These are phyloP conservation scores for Hibiscus tridactylites DNA, from an alignment of 345 rosid species.

Conservation along the genomic window DNA sequence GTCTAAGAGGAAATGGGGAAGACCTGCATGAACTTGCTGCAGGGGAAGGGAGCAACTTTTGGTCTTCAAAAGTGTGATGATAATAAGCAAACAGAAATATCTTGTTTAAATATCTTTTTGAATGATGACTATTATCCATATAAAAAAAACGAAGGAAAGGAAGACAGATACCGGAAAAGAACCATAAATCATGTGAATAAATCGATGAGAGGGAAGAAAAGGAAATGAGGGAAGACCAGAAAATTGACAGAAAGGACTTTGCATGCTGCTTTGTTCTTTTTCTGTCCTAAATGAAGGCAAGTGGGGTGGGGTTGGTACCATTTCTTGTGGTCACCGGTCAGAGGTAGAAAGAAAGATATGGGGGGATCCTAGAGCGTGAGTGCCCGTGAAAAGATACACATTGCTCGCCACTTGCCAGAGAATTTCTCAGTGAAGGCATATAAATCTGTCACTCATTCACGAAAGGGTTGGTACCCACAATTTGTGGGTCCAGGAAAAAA, in stretches of 20 bases:
- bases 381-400: constrained; percentile 21
- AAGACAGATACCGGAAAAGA: neutral
- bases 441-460: constrained; percentile 27
- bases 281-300: constrained; percentile 21
- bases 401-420: constrained; percentile 9
- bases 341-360: neutral
- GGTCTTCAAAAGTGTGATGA: neutral
- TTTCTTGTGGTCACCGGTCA: constrained; percentile 13
- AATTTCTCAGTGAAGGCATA: constrained; percentile 11
- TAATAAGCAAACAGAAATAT: neutral
- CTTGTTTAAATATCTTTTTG: constrained; percentile 2
- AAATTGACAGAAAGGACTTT: constrained; percentile 24
- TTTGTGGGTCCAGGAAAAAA: constrained; percentile 10
- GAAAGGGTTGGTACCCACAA: constrained; percentile 1
- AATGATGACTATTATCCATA: neutral
- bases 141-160: neutral
- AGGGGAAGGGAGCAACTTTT: neutral
- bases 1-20: neutral
- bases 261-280: constrained; percentile 17
- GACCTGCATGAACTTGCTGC: neutral
- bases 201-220: constrained; percentile 7
- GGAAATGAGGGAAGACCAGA: constrained; percentile 12
- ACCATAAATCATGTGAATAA: constrained; percentile 13
- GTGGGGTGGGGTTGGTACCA: constrained; percentile 17
- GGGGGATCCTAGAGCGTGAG: constrained; percentile 6